A percentile compares a stretch with the other conserved stretches of the same genome.
Evolutionary conservation across 331 rosid species (phyloP).

Genomic region (Dryas integrifolia): DNA sequence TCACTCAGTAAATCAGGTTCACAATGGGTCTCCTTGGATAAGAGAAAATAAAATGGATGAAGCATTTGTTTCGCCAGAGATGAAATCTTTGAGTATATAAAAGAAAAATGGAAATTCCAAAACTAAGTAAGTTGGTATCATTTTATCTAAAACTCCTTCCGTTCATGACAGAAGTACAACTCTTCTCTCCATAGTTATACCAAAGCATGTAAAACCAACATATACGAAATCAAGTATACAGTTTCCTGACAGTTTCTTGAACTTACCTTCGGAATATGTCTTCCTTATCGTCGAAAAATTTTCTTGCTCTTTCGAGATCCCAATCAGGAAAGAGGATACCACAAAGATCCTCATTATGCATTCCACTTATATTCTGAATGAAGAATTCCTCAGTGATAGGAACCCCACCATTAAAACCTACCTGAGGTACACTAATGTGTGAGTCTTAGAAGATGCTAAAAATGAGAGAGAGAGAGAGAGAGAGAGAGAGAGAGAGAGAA

Average conservation of each 20-base stretch:
- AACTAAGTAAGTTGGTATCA: neutral
- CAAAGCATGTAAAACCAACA: neutral
- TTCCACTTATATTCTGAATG: conserved; percentile 37
- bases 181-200: neutral
- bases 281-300: conserved; percentile 40
- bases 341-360: conserved; percentile 40
- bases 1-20: neutral
- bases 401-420: conserved; percentile 47
- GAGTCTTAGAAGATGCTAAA: neutral
- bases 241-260: neutral
- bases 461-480: neutral
- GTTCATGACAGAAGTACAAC: neutral
- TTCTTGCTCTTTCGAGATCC: conserved; percentile 38
- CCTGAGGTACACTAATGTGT: conserved; percentile 17
- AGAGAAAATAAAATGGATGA: neutral
- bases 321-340: conserved; percentile 38
- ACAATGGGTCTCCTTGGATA: neutral
- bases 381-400: conserved; percentile 49
- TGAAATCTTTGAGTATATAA: neutral
- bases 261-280: conserved; percentile 34
- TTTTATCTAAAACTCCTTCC: neutral
- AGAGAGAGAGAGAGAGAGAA: neutral
- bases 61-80: neutral
- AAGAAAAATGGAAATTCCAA: neutral
- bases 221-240: neutral